Percentiles rank a stretch among this genome's conserved stretches.
phyloP scores from a whole-genome alignment of 345 rosid species.

The Lenwebbia sp. region DNA sequence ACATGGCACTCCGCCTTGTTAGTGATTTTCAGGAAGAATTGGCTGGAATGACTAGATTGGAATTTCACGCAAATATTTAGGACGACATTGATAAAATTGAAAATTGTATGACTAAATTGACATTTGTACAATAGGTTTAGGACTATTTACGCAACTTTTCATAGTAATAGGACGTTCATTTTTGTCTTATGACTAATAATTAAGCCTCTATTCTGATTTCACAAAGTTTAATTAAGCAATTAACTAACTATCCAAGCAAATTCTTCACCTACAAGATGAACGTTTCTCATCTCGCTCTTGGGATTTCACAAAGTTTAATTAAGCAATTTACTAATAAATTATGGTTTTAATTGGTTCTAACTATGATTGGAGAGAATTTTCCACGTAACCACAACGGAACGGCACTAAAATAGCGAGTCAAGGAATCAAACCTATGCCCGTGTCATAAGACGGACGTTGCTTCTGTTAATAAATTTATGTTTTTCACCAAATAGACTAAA shows the following conservation, averaged over 20 bases:
- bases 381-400: neutral
- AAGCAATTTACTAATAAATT: too few relatives aligned
- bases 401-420: neutral
- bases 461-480: neutral
- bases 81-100: neutral
- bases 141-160: neutral
- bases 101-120: neutral
- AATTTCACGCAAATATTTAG: neutral
- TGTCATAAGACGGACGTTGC: neutral
- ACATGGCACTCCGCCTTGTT: accelerated
- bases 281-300: neutral
- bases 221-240: neutral
- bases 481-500: neutral
- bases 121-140: neutral
- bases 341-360: neutral
- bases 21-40: neutral
- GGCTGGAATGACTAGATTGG: neutral
- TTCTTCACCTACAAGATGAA: neutral
- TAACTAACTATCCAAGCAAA: neutral
- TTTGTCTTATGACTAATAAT: neutral
- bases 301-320: neutral
- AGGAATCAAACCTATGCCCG: neutral
- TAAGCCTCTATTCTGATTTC: neutral
- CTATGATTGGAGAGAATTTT: neutral
- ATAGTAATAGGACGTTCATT: neutral